phyloP scores from a whole-genome alignment of 169 alveolate species.

The Babesia microti region DNA sequence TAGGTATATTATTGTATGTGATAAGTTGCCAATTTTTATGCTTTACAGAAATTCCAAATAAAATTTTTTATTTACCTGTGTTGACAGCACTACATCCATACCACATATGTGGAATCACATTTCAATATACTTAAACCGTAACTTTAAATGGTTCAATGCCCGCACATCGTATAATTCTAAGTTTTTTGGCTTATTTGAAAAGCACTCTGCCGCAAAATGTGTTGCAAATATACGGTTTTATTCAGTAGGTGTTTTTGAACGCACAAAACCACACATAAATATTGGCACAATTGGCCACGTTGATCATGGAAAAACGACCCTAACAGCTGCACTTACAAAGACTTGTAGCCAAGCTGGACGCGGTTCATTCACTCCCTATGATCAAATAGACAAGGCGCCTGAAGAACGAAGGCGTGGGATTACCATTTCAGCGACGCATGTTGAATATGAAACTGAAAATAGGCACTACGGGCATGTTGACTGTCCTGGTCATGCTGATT shows the following conservation, averaged over 20 bases:
- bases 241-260: slow-evolving; percentile 67
- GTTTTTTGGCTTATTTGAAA: slow-evolving; percentile 1
- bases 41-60: no score
- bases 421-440: slow-evolving; percentile 84
- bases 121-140: slow-evolving; percentile 3
- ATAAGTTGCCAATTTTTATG: no score
- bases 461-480: slow-evolving; percentile 92
- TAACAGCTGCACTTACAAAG: slow-evolving; percentile 89
- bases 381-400: slow-evolving; percentile 80
- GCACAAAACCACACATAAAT: slow-evolving; percentile 86
- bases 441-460: slow-evolving; percentile 73
- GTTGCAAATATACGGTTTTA: slow-evolving; percentile 18
- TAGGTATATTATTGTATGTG: no score
- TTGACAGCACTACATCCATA: no score
- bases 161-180: no score
- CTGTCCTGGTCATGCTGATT: slow-evolving; percentile 96
- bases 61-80: no score
- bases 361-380: slow-evolving; percentile 56
- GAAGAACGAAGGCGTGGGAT: slow-evolving; percentile 90
- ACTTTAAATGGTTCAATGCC: slow-evolving; percentile 1
- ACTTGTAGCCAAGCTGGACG: slow-evolving; percentile 53
- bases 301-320: slow-evolving; percentile 91
- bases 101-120: no score
- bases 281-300: slow-evolving; percentile 94
- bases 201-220: not conserved